Evolutionary conservation across 805 yeast genomes (phyloP).

Genomic region (Cyberlindnera petersonii): DNA sequence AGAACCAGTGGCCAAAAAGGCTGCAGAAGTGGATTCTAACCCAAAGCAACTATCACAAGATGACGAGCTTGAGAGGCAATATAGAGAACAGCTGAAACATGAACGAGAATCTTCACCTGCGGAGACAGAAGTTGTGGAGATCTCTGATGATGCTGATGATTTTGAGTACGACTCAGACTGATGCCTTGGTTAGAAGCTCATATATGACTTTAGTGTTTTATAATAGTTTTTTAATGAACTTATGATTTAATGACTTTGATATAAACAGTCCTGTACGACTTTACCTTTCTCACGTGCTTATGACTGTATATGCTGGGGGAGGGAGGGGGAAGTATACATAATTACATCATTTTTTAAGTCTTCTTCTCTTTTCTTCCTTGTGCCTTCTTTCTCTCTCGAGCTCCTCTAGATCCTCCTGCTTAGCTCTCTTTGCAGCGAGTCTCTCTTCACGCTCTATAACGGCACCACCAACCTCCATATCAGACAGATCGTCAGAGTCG

Average conservation of each 20-base stretch:
- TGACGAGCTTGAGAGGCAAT: slow-evolving; percentile 18
- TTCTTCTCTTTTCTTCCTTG: slow-evolving; percentile 45
- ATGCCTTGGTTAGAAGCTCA: too few relatives aligned
- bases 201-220: too few relatives aligned
- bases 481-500: slow-evolving; percentile 46
- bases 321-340: too few relatives aligned
- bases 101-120: slow-evolving; percentile 7
- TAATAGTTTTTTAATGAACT: too few relatives aligned
- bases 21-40: background rate
- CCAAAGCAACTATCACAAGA: slow-evolving; percentile 12
- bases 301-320: too few relatives aligned
- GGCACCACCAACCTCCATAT: slow-evolving; percentile 94
- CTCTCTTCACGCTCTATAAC: slow-evolving; percentile 84
- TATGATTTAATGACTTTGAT: too few relatives aligned
- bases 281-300: too few relatives aligned
- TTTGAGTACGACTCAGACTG: slow-evolving; percentile 35
- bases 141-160: slow-evolving; percentile 36
- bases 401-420: slow-evolving; percentile 72
- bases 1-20: background rate
- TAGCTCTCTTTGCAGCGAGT: slow-evolving; percentile 62
- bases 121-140: slow-evolving; percentile 1
- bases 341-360: slow-evolving; percentile 25
- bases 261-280: too few relatives aligned
- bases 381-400: slow-evolving; percentile 52
- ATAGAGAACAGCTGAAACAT: slow-evolving; percentile 12